These are phyloP conservation scores for Ulota crispa DNA, from an alignment of 225 moss, liverwort and hornwort genomes.

Conservation along the genomic window DNA sequence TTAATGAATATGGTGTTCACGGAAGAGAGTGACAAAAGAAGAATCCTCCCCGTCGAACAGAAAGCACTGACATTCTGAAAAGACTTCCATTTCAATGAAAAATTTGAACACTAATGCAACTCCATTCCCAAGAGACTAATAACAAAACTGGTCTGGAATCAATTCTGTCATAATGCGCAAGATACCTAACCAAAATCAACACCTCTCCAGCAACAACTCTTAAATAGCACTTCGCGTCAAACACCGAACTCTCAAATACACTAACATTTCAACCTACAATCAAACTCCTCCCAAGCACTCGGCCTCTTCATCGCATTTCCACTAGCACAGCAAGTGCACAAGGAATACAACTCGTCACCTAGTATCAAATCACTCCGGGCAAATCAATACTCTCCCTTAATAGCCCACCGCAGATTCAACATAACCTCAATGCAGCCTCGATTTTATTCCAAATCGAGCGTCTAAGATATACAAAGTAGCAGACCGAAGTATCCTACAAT, in stretches of 20 bases:
- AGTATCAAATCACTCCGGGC: neutral
- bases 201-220: neutral
- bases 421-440: conserved; percentile 26
- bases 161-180: neutral
- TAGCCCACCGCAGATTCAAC: neutral
- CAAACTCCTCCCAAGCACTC: neutral
- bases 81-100: neutral
- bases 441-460: neutral
- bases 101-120: neutral
- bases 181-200: neutral
- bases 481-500: neutral
- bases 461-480: neutral
- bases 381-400: neutral
- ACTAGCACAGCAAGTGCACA: neutral
- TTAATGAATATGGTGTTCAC: too few relatives aligned
- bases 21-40: neutral
- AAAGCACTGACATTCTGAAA: neutral
- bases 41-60: neutral
- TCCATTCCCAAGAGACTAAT: neutral
- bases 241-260: neutral
- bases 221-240: neutral
- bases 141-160: conserved; percentile 5
- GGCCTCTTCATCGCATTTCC: neutral
- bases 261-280: neutral
- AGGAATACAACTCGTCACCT: neutral